A percentile compares a stretch with the other conserved stretches of the same genome.
Conservation (phyloP, 2,329 filamentous ascomycete species). For the Hymenoscyphus salicellus region DNA sequence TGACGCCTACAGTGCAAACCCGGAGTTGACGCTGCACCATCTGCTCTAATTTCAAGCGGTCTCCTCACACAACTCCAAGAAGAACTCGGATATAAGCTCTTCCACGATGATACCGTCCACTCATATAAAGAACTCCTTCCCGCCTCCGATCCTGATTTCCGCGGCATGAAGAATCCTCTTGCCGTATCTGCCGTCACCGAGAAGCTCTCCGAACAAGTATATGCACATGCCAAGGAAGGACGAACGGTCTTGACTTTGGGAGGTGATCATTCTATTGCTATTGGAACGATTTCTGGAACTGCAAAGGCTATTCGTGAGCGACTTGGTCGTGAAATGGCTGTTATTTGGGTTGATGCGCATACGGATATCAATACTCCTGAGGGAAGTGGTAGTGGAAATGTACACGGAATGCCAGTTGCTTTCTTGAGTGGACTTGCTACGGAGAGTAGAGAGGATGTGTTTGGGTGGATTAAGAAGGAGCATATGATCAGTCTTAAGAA, state of each 20-base stretch:
- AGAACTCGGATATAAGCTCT: constrained; percentile 84
- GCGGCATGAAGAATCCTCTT: constrained; percentile 90
- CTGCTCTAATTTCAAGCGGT: constrained; percentile 83
- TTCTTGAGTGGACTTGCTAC: constrained; percentile 84
- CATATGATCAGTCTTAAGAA: constrained; percentile 71
- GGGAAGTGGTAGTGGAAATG: constrained; percentile 83
- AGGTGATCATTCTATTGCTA: constrained; percentile 94
- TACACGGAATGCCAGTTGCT: constrained; percentile 96
- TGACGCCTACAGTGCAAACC: constrained; percentile 66
- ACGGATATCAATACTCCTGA: constrained; percentile 97
- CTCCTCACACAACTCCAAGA: constrained; percentile 78
- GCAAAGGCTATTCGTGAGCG: constrained; percentile 84
- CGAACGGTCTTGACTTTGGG: constrained; percentile 89
- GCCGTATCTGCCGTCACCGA: constrained; percentile 82
- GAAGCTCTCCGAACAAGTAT: constrained; percentile 78
- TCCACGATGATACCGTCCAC: constrained; percentile 80
- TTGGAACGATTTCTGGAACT: constrained; percentile 85
- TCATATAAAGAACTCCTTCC: constrained; percentile 75
- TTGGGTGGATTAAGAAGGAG: constrained; percentile 83
- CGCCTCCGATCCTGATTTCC: constrained; percentile 69
- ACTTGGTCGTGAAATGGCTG: constrained; percentile 76
- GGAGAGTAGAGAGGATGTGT: constrained; percentile 73
- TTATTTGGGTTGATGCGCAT: constrained; percentile 98
- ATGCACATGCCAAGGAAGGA: constrained; percentile 77
- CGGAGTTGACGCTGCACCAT: constrained; percentile 87